Percentiles rank a stretch among this genome's conserved stretches.
These are phyloP conservation scores for Halocafeteria seosinensis DNA, from an alignment of 108 stramenopile genomes.

Conservation along the genomic window DNA sequence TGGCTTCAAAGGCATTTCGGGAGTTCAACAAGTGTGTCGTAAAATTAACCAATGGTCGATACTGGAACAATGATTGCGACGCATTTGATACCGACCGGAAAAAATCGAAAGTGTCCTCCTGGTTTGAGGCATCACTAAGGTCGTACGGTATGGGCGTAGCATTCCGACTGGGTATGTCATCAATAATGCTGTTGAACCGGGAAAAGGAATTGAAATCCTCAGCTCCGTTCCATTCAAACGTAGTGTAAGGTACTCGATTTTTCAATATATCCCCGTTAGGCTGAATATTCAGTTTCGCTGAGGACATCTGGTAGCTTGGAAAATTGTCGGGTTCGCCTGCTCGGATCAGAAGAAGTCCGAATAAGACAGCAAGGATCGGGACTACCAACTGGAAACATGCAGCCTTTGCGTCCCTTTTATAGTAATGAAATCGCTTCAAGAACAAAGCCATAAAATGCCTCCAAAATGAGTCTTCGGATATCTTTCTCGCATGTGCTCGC, in stretches of 20 bases:
- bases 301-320: neutral
- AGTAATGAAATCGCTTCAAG: constrained; percentile 31
- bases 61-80: neutral
- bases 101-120: neutral
- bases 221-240: neutral
- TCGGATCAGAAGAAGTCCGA: constrained; percentile 32
- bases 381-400: constrained; percentile 36
- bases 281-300: neutral
- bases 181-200: neutral
- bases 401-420: constrained; percentile 26
- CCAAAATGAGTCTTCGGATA: neutral
- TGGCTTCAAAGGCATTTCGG: neutral
- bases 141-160: neutral
- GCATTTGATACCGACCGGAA: neutral
- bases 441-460: constrained; percentile 36
- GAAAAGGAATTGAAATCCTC: neutral
- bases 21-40: neutral
- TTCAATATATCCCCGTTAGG: neutral
- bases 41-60: neutral
- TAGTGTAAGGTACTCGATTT: neutral
- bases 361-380: constrained; percentile 33
- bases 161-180: too few relatives aligned
- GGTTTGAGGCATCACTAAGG: neutral
- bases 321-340: neutral
- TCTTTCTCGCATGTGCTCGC: neutral